Evolutionary conservation across 192 early-diverging fungal genomes (phyloP).

Genomic region (Chytriomyces confervae): DNA sequence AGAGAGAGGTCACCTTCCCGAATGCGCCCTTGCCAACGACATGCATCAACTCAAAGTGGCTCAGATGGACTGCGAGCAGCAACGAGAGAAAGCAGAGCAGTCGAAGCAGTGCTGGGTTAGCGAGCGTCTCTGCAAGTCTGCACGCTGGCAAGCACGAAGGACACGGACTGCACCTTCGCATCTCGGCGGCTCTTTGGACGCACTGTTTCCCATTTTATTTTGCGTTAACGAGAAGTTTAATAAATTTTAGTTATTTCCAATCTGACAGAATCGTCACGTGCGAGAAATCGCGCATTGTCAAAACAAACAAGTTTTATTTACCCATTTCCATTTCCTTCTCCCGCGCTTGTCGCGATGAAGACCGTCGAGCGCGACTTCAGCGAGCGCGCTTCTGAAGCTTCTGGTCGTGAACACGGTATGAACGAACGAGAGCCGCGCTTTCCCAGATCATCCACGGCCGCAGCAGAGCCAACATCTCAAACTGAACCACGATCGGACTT

Average conservation of each 20-base stretch:
- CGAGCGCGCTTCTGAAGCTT: conserved; percentile 13
- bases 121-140: too few relatives aligned
- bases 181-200: too few relatives aligned
- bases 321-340: too few relatives aligned
- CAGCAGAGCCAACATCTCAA: not conserved
- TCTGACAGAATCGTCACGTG: too few relatives aligned
- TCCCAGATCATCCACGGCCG: not conserved
- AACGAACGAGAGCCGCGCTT: not conserved
- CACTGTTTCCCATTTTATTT: too few relatives aligned
- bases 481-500: not conserved
- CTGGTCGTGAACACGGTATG: not conserved
- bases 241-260: too few relatives aligned
- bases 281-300: too few relatives aligned
- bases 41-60: conserved; percentile 88
- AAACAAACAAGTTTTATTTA: too few relatives aligned
- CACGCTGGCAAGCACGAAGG: too few relatives aligned
- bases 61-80: conserved; percentile 68
- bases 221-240: too few relatives aligned
- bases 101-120: too few relatives aligned
- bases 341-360: conserved; percentile 39
- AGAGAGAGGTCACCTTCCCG: conserved; percentile 74
- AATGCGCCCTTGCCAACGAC: conserved; percentile 95
- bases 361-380: conserved; percentile 58
- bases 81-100: not conserved
- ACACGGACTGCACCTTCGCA: too few relatives aligned